Evolutionary conservation across 345 rosid species (phyloP).

Genomic region (Eucalyptus curtisii): DNA sequence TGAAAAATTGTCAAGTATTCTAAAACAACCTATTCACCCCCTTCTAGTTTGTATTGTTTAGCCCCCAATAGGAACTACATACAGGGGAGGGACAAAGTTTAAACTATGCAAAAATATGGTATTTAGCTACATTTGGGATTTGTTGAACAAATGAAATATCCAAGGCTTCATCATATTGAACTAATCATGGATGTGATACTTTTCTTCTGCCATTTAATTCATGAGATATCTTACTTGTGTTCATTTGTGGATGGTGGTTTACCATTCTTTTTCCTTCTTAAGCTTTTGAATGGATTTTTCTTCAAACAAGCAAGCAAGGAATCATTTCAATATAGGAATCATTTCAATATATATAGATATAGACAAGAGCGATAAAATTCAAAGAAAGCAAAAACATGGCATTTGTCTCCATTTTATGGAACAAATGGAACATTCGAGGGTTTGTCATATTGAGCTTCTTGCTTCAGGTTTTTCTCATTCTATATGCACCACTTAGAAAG

Average conservation of each 20-base stretch:
- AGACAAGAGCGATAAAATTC: background rate
- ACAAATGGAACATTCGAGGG: background rate
- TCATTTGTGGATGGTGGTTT: background rate
- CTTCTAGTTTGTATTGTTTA: no score
- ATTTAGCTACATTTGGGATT: no score
- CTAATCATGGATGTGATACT: background rate
- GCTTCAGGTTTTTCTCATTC: background rate
- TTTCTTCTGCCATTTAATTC: background rate
- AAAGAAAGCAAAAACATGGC: background rate
- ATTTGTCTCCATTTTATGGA: background rate
- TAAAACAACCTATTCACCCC: no score
- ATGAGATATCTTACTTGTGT: background rate
- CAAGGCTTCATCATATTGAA: background rate
- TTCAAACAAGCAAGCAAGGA: background rate
- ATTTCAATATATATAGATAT: background rate
- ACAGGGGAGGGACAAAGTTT: background rate
- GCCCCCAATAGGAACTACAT: no score
- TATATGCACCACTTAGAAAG: background rate
- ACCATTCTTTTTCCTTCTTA: no score
- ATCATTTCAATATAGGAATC: background rate
- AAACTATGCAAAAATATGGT: no score
- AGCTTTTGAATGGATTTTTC: background rate
- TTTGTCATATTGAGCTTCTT: background rate
- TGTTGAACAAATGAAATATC: no score
- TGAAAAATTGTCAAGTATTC: rapidly evolving